phyloP scores from a whole-genome alignment of 2,329 filamentous ascomycete species.

The Fusarium beomiforme region DNA sequence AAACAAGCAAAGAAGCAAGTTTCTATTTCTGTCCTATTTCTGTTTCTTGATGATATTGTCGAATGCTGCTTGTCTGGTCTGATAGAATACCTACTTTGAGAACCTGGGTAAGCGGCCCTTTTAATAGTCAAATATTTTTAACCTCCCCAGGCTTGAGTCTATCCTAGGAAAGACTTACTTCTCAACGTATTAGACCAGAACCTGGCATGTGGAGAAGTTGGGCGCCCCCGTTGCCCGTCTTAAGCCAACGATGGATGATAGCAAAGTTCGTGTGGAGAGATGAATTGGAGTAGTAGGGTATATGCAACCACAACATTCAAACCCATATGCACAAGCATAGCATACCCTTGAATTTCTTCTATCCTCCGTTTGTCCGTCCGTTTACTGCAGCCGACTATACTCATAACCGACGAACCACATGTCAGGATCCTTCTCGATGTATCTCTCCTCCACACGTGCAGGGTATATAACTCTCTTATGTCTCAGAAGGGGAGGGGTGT shows the following conservation, averaged over 20 bases:
- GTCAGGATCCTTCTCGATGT: background rate
- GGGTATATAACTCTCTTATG: conserved; percentile 2
- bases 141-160: background rate
- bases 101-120: conserved; percentile 4
- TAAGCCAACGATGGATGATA: background rate
- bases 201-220: conserved; percentile 17
- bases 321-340: background rate
- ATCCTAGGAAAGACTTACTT: conserved; percentile 16
- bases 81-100: background rate
- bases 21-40: background rate
- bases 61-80: background rate
- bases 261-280: background rate
- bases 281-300: background rate
- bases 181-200: conserved; percentile 2
- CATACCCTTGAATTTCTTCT: background rate
- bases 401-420: conserved; percentile 24
- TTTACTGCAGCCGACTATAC: conserved; percentile 15
- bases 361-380: conserved; percentile 37
- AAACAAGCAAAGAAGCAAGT: background rate
- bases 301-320: conserved; percentile 17
- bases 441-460: background rate
- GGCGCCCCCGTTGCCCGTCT: conserved; percentile 11
- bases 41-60: background rate
- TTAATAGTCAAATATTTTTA: conserved; percentile 31
- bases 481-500: conserved; percentile 10